Evolutionary conservation across 805 yeast species (phyloP).

Genomic region (Komagataella pseudopastoris): DNA sequence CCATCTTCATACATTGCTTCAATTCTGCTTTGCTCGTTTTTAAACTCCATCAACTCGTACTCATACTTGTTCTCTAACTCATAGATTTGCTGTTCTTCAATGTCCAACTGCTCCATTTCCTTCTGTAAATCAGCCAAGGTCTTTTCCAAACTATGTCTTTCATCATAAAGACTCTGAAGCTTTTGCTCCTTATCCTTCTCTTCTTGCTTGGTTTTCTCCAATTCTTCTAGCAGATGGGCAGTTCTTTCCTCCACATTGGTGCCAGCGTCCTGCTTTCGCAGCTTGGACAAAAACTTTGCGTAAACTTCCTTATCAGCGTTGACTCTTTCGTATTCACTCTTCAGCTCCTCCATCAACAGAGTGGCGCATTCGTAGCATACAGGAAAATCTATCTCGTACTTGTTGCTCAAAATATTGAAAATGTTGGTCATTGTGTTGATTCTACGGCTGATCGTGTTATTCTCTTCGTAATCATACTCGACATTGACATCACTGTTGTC

Average conservation of each 20-base stretch:
- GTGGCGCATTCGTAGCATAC: slow-evolving; percentile 80
- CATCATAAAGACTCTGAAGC: slow-evolving; percentile 27
- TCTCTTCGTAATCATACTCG: neutral
- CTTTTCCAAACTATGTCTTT: slow-evolving; percentile 28
- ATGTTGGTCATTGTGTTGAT: slow-evolving; percentile 45
- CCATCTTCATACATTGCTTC: slow-evolving; percentile 51
- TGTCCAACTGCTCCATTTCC: slow-evolving; percentile 21
- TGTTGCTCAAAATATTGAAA: slow-evolving; percentile 63
- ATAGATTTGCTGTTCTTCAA: slow-evolving; percentile 32
- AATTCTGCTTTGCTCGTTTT: slow-evolving; percentile 46
- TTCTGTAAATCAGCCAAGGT: slow-evolving; percentile 31
- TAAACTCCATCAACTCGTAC: slow-evolving; percentile 33
- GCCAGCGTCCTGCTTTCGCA: slow-evolving; percentile 42
- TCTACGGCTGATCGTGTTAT: slow-evolving; percentile 25
- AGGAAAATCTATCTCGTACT: slow-evolving; percentile 74
- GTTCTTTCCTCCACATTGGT: slow-evolving; percentile 23
- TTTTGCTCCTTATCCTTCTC: slow-evolving; percentile 20
- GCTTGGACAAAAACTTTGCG: slow-evolving; percentile 53
- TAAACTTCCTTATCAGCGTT: slow-evolving; percentile 72
- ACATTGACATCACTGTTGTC: neutral
- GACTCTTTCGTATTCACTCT: slow-evolving; percentile 55
- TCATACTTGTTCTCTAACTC: slow-evolving; percentile 40
- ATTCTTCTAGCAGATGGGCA: slow-evolving; percentile 28
- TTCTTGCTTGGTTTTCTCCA: slow-evolving; percentile 27
- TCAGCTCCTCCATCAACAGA: slow-evolving; percentile 47